These are phyloP conservation scores for Aegilops tauschii DNA, from an alignment of 176 grass and related monocot genomes.

Conservation along the genomic window DNA sequence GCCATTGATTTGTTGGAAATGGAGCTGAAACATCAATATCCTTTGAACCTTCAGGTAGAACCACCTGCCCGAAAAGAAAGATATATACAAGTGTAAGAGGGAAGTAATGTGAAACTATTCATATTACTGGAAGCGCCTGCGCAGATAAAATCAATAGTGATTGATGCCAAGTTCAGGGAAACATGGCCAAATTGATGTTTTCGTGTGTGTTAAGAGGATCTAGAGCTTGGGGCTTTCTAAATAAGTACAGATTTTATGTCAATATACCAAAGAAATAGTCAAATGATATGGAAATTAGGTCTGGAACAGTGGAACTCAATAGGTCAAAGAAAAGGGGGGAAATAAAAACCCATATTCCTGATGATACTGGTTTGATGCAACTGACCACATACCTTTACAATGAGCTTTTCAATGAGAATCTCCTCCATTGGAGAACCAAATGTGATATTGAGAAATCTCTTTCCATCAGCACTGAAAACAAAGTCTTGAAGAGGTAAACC, in stretches of 20 bases:
- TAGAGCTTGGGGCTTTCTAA: not conserved
- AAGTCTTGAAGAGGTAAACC: conserved; percentile 90
- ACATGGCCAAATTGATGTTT: not conserved
- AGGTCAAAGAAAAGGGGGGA: not conserved
- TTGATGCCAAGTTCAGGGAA: not conserved
- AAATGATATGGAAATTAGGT: not conserved
- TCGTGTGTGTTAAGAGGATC: not conserved
- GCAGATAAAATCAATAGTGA: not conserved
- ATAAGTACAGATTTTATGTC: not conserved
- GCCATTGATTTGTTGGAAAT: conserved; percentile 69
- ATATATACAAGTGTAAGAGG: not conserved
- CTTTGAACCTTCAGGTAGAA: conserved; percentile 95
- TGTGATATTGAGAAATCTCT: conserved; percentile 90
- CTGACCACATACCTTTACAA: conserved; percentile 53
- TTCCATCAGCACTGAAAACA: conserved; percentile 74
- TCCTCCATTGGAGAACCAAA: conserved; percentile 90
- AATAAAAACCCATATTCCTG: not conserved
- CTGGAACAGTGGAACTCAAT: not conserved
- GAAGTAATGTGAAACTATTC: not conserved
- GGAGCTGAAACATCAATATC: conserved; percentile 72
- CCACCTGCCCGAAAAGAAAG: conserved; percentile 51
- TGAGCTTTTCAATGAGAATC: conserved; percentile 82
- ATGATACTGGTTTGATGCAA: not conserved
- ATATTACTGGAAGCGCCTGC: not conserved
- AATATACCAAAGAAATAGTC: conserved; percentile 2